phyloP scores from a whole-genome alignment of 345 rosid genomes.

The Sisymbrium altissimum region DNA sequence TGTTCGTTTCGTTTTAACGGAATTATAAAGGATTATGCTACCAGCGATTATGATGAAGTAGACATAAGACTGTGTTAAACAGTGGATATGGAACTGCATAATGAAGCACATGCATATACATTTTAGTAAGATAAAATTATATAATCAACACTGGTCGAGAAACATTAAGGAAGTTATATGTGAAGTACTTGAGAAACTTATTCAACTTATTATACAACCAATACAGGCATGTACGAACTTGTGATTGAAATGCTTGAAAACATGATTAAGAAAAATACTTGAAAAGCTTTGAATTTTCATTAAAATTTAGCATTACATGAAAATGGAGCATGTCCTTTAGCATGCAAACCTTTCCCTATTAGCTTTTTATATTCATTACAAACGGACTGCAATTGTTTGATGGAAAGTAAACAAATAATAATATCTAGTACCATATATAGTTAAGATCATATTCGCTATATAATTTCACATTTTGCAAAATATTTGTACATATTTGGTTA shows the following conservation, averaged over 20 bases:
- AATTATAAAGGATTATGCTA: not conserved
- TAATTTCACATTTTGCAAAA: not conserved
- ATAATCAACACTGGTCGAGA: not conserved
- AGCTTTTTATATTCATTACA: not conserved
- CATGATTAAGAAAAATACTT: not conserved
- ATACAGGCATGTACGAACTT: not conserved
- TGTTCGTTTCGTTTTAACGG: not conserved
- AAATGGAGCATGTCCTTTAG: not conserved
- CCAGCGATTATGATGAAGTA: conserved; percentile 5
- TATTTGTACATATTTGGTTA: not conserved
- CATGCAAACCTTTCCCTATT: not conserved
- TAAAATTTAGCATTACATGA: not conserved
- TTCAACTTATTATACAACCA: not conserved
- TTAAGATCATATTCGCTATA: not conserved
- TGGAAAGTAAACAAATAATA: not conserved
- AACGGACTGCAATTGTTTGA: not conserved
- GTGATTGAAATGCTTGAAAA: not conserved
- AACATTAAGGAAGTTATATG: not conserved
- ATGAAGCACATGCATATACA: not conserved
- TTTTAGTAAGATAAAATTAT: not conserved
- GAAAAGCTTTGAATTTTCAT: not conserved
- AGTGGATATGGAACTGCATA: not conserved
- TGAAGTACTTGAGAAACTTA: not conserved
- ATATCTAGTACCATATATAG: not conserved
- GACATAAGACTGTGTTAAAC: not conserved